Percentiles rank a stretch among this genome's conserved stretches.
These are phyloP conservation scores for Paxillus ammoniavirescens DNA, from an alignment of 768 basidiomycete genomes.

Conservation along the genomic window DNA sequence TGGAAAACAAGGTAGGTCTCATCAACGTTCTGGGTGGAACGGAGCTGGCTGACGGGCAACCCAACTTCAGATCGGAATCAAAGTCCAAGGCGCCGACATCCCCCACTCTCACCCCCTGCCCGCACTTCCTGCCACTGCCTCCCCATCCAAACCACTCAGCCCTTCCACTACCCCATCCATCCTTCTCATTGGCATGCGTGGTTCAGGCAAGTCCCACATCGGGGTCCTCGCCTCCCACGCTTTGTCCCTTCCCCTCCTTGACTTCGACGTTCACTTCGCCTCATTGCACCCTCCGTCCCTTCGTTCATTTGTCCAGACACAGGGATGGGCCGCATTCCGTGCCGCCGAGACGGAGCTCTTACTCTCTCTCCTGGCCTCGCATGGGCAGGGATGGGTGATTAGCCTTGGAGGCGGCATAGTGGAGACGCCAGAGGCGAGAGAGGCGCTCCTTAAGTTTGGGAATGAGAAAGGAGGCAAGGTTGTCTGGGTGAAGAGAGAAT, in stretches of 20 bases:
- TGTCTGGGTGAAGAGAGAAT: slow-evolving; percentile 78
- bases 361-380: slow-evolving; percentile 57
- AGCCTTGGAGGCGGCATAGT: slow-evolving; percentile 95
- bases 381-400: slow-evolving; percentile 65
- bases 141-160: slow-evolving; percentile 5
- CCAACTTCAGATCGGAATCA: slow-evolving; percentile 73
- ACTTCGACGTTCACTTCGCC: slow-evolving; percentile 83
- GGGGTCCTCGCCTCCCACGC: slow-evolving; percentile 73
- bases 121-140: slow-evolving; percentile 43
- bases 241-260: slow-evolving; percentile 73
- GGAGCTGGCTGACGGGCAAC: too few species aligned
- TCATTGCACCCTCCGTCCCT: slow-evolving; percentile 59
- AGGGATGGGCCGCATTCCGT: slow-evolving; percentile 92
- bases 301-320: slow-evolving; percentile 71
- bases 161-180: slow-evolving; percentile 52
- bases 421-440: slow-evolving; percentile 74
- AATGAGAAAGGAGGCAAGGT: slow-evolving; percentile 60
- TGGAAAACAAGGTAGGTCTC: slow-evolving; percentile 79
- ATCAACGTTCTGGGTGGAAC: not conserved
- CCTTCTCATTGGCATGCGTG: slow-evolving; percentile 92
- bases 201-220: slow-evolving; percentile 91
- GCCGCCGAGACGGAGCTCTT: slow-evolving; percentile 71
- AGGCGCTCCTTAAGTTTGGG: slow-evolving; percentile 67
- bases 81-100: slow-evolving; percentile 83
- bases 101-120: slow-evolving; percentile 32